Percentiles rank a stretch among this genome's conserved stretches.
phyloP scores from a whole-genome alignment of 805 yeast species.

The Cyberlindnera veronae region DNA sequence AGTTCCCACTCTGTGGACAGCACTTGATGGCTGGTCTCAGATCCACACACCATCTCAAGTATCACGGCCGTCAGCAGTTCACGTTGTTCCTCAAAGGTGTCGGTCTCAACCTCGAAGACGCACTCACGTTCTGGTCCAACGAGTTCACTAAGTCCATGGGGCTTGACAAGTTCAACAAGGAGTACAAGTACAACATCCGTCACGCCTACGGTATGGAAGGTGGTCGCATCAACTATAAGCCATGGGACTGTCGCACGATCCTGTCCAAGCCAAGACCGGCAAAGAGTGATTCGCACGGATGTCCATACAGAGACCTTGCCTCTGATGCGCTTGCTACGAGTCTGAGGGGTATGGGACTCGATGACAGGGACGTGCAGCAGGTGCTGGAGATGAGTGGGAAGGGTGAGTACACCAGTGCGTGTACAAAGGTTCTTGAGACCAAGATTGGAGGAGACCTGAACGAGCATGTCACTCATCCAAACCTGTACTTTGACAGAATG shows the following conservation, averaged over 20 bases:
- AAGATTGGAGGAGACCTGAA: constrained; percentile 48
- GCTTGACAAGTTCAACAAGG: constrained; percentile 77
- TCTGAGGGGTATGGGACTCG: constrained; percentile 62
- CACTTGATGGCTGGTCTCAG: constrained; percentile 61
- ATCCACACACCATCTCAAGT: constrained; percentile 68
- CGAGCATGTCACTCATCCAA: constrained; percentile 68
- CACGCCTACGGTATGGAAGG: constrained; percentile 94
- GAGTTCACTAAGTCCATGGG: constrained; percentile 66
- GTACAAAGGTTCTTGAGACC: constrained; percentile 82
- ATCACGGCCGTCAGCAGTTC: constrained; percentile 81
- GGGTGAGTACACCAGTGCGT: constrained; percentile 79
- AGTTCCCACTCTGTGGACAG: constrained; percentile 81
- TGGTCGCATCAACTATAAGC: constrained; percentile 76
- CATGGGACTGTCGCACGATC: constrained; percentile 81
- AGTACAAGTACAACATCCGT: constrained; percentile 82
- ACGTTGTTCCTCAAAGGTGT: constrained; percentile 84
- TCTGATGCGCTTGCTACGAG: constrained; percentile 57
- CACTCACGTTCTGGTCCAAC: constrained; percentile 76
- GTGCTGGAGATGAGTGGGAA: constrained; percentile 65
- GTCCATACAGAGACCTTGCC: constrained; percentile 81
- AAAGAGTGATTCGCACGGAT: constrained; percentile 77
- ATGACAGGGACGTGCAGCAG: constrained; percentile 52
- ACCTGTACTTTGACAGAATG: constrained; percentile 78
- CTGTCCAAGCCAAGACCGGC: constrained; percentile 67
- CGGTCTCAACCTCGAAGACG: constrained; percentile 85